Conservation (phyloP, 148 eudicot genomes). For the Polygonum aviculare region DNA sequence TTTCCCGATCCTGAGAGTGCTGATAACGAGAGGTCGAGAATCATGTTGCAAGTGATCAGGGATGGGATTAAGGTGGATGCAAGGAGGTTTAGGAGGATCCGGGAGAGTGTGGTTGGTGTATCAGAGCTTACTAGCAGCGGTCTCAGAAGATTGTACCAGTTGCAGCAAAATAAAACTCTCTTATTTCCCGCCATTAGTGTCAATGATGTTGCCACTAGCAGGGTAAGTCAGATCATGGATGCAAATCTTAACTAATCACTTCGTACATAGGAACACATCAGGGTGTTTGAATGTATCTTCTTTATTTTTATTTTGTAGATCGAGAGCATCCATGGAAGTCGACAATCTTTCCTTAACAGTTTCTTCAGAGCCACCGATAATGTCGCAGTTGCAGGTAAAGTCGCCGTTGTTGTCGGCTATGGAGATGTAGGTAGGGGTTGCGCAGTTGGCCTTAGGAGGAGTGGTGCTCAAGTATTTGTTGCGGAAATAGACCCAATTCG, state of each 20-base stretch:
- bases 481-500: no score
- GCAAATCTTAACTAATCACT: background rate
- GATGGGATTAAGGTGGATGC: conserved; percentile 79
- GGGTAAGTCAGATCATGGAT: conserved; percentile 30
- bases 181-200: conserved; percentile 94
- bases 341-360: conserved; percentile 90
- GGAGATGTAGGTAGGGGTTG: conserved; percentile 98
- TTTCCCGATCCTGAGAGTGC: conserved; percentile 64
- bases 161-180: conserved; percentile 60
- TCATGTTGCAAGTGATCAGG: conserved; percentile 54
- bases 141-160: conserved; percentile 89
- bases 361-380: conserved; percentile 86
- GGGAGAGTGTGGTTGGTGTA: conserved; percentile 69
- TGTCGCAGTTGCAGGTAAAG: conserved; percentile 90
- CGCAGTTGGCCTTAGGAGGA: conserved; percentile 69
- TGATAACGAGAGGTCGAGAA: conserved; percentile 72
- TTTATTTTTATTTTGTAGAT: conserved; percentile 45
- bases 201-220: conserved; percentile 92
- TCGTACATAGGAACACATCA: background rate
- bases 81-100: conserved; percentile 66
- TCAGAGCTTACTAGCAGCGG: conserved; percentile 97
- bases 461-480: no score
- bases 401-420: conserved; percentile 73
- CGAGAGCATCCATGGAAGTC: conserved; percentile 95
- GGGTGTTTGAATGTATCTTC: background rate